Conservation (phyloP, 805 yeast species). For the Isabelozyma gotoi region DNA sequence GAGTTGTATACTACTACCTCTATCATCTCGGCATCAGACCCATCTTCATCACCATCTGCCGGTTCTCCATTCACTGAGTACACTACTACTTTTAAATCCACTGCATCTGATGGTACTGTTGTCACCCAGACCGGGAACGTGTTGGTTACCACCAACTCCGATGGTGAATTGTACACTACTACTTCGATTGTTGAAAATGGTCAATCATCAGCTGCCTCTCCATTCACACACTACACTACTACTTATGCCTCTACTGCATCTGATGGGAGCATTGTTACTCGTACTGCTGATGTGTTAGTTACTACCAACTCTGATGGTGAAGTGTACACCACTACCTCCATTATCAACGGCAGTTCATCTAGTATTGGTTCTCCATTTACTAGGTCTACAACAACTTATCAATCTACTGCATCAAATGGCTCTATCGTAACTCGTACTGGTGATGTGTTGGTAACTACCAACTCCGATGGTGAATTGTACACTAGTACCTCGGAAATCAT, state of each 20-base stretch:
- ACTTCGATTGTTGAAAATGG: constrained; percentile 2
- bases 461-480: not conserved
- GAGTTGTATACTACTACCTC: not conserved
- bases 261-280: constrained; percentile 12
- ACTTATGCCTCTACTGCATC: constrained; percentile 9
- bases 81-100: constrained; percentile 10
- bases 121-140: constrained; percentile 17
- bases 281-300: constrained; percentile 15
- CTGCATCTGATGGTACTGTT: constrained; percentile 10
- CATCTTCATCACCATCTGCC: not conserved
- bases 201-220: not conserved
- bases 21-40: not conserved
- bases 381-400: not conserved
- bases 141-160: constrained; percentile 10
- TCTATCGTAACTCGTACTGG: not conserved
- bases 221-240: constrained; percentile 11
- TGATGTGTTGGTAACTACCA: not conserved
- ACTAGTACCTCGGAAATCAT: not conserved
- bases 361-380: not conserved
- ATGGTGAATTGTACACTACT: constrained; percentile 9
- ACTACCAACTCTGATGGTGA: constrained; percentile 11
- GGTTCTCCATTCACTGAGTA: constrained; percentile 8
- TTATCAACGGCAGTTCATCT: not conserved
- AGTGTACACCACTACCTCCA: constrained; percentile 8
- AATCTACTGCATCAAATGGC: not conserved